Conservation (phyloP, 148 eudicot species). For the Rhododendron williamsianum region DNA sequence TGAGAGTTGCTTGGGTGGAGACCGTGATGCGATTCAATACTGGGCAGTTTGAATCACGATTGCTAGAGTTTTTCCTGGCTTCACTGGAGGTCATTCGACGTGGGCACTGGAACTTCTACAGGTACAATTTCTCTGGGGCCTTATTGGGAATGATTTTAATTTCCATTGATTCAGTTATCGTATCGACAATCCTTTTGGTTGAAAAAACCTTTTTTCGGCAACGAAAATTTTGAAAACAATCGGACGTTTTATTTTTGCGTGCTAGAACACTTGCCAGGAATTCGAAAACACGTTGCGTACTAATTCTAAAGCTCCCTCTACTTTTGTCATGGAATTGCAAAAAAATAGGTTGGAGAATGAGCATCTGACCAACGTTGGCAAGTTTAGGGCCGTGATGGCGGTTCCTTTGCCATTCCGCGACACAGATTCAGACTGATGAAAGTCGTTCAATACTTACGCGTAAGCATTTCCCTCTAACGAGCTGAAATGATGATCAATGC, state of each 20-base stretch:
- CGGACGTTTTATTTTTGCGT: too few relatives aligned
- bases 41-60: conserved; percentile 47
- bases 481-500: background rate
- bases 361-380: conserved; percentile 83
- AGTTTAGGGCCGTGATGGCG: conserved; percentile 72
- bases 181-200: too few relatives aligned
- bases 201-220: background rate
- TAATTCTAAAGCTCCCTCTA: background rate
- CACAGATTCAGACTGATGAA: conserved; percentile 60
- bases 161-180: background rate
- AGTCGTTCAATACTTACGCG: background rate
- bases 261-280: too few relatives aligned
- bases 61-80: conserved; percentile 79
- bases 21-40: conserved; percentile 53
- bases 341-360: conserved; percentile 75
- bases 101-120: conserved; percentile 97
- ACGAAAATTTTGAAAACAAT: too few relatives aligned
- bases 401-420: conserved; percentile 91
- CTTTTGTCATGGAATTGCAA: background rate
- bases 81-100: conserved; percentile 93
- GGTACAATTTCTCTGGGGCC: conserved; percentile 32
- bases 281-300: background rate
- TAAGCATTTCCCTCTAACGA: background rate
- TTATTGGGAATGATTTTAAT: background rate
- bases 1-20: conserved; percentile 88